Evolutionary conservation across 164 flowering plant genomes (phyloP).

Genomic region (Saururus chinensis): DNA sequence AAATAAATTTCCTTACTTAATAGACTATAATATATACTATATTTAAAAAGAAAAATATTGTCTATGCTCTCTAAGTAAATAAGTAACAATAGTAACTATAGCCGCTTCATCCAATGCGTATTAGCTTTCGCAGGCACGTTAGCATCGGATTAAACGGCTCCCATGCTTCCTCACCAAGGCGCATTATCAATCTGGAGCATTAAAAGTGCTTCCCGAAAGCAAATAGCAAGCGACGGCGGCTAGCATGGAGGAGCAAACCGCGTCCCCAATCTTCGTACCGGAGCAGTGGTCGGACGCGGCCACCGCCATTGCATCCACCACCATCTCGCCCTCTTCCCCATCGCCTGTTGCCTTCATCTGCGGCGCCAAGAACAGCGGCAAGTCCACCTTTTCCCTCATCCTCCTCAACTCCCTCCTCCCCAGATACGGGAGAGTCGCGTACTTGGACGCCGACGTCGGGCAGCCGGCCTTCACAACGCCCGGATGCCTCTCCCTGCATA

Average conservation of each 20-base stretch:
- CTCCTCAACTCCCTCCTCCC: constrained; percentile 61
- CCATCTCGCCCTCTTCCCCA: constrained; percentile 26
- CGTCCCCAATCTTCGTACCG: constrained; percentile 39
- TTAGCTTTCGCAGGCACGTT: too few relatives aligned
- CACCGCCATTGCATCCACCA: constrained; percentile 34
- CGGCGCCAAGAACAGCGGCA: constrained; percentile 85
- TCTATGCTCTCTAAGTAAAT: too few relatives aligned
- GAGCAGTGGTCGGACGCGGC: constrained; percentile 64
- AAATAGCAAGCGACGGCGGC: too few relatives aligned
- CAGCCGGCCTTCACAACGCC: constrained; percentile 95
- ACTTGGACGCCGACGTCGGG: constrained; percentile 93
- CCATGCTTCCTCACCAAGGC: too few relatives aligned
- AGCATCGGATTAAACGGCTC: too few relatives aligned
- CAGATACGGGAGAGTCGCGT: constrained; percentile 61
- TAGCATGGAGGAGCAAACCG: constrained; percentile 1
- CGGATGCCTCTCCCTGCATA: constrained; percentile 69
- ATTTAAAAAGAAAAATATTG: too few relatives aligned
- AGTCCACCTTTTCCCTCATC: constrained; percentile 76
- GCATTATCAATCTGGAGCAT: too few relatives aligned
- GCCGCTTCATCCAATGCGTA: too few relatives aligned
- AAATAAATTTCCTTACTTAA: too few relatives aligned
- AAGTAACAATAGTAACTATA: too few relatives aligned
- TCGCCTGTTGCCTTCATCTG: constrained; percentile 54
- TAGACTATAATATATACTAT: too few relatives aligned
- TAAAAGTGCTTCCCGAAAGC: too few relatives aligned